Percentiles rank a stretch among this genome's conserved stretches.
Conservation (phyloP, 2,329 filamentous ascomycete species). For the Thelonectria olida region DNA sequence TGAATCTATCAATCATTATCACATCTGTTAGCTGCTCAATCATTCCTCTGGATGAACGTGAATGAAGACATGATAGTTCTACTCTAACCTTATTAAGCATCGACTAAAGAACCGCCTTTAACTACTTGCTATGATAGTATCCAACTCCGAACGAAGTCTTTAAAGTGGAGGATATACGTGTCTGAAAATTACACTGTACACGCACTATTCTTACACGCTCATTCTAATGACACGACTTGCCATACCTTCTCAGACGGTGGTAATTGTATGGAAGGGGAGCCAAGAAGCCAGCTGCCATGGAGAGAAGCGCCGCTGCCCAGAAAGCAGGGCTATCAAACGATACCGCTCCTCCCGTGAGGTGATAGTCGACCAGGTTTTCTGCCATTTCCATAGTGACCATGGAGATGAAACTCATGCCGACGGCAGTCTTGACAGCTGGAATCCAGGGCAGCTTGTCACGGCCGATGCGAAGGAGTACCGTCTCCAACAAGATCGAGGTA, state of each 20-base stretch:
- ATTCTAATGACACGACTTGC: conserved; percentile 57
- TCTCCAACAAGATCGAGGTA: conserved; percentile 63
- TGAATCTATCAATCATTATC: too few species aligned
- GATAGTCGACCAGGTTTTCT: conserved; percentile 64
- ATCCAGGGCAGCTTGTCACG: conserved; percentile 58
- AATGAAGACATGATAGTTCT: too few species aligned
- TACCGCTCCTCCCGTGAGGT: conserved; percentile 61
- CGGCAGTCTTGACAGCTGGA: conserved; percentile 58
- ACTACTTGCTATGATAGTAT: too few species aligned
- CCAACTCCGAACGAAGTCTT: too few species aligned
- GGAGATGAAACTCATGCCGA: conserved; percentile 67
- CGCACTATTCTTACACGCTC: too few species aligned
- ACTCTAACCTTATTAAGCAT: too few species aligned
- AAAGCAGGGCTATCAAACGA: conserved; percentile 57
- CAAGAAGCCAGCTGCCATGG: conserved; percentile 55
- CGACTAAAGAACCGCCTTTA: too few species aligned
- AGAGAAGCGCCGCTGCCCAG: conserved; percentile 59
- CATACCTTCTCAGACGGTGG: conserved; percentile 56
- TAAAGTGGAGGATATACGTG: too few species aligned
- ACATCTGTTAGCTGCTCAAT: too few species aligned
- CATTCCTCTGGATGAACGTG: too few species aligned
- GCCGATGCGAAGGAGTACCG: conserved; percentile 57
- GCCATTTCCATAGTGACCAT: conserved; percentile 68
- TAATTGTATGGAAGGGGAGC: conserved; percentile 65
- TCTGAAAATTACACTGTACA: too few species aligned